Percentiles rank a stretch among this genome's conserved stretches.
Conservation (phyloP, 139 green algal genomes). For the Nannochloris sp. region DNA sequence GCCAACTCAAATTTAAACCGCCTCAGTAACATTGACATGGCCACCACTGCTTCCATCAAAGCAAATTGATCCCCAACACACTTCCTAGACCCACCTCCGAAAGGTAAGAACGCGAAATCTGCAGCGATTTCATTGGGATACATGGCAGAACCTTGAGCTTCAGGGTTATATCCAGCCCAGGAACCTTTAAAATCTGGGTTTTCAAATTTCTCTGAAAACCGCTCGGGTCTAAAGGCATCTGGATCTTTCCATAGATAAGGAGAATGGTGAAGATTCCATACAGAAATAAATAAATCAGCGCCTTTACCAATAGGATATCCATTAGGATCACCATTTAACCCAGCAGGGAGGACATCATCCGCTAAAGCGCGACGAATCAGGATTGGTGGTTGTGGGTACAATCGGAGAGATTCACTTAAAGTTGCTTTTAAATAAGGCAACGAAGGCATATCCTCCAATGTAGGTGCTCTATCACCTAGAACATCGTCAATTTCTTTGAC, state of each 20-base stretch:
- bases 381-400: constrained; percentile 96
- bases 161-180: constrained; percentile 68
- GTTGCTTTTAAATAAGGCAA: constrained; percentile 55
- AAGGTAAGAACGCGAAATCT: constrained; percentile 97
- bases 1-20: constrained; percentile 51
- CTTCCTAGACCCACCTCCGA: constrained; percentile 87
- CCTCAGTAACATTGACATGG: constrained; percentile 78
- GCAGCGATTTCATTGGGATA: constrained; percentile 94
- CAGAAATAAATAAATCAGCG: constrained; percentile 94
- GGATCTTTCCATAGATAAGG: constrained; percentile 92
- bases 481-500: constrained; percentile 69
- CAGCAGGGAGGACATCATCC: constrained; percentile 71
- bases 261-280: constrained; percentile 96
- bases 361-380: constrained; percentile 69
- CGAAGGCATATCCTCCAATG: constrained; percentile 54
- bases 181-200: constrained; percentile 43
- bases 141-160: constrained; percentile 44
- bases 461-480: constrained; percentile 41
- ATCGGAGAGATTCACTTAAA: constrained; percentile 80
- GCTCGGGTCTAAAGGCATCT: constrained; percentile 82
- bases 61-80: constrained; percentile 99
- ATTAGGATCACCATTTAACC: constrained; percentile 40
- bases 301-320: constrained; percentile 88
- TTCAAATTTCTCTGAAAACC: constrained; percentile 55
- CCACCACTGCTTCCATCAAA: constrained; percentile 73